Evolutionary conservation across 805 yeast species (phyloP), one percentile per base, ranked within the genome.

Genomic region (Wickerhamomyces chambardii): DNA sequence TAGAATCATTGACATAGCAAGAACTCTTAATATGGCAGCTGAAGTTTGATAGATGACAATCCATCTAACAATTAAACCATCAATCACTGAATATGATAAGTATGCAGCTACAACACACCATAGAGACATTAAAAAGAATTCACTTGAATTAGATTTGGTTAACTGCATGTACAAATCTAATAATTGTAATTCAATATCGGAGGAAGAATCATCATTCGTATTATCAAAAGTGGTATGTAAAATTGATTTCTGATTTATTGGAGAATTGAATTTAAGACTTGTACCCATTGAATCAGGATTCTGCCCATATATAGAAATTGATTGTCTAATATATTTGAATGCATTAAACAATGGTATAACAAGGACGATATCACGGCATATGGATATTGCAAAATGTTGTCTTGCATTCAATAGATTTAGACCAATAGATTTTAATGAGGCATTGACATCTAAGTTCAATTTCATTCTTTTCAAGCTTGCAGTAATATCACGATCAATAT

Each of bases 61-160:
- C 95, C 97, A 90, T 30, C 97, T 68, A 21, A 86, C 81, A 80
- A 89, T 85, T 32, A 90, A 63, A 1, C 95, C 92, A 51, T 89
- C 96, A 25, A 90, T 62, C 4, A 85, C 84, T 1, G 87, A 77
- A 56, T 79, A 86, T 8, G 94, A 78, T 40, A 90, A 63, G 50
- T 85, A 86, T 3, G 86, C 86, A 1, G 95, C 75, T 9, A 90
- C 97, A 5, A 83, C 50, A 54, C 96, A 85, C 97, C 97, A 90
- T n/a, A 90, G 55, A 0, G 89, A 89, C 4, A 95, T 82, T 39
- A 87, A 61, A 40, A 86, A 66, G 46, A 80, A 81, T 51, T 87
- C 96, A 0, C 89, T 75, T 1, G 85, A 71, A 28, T 87, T 62
- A 1, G 84, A 87, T 1, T 71, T 56, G 1, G 82, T 74, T 17